phyloP scores from a whole-genome alignment of 805 yeast genomes.

The Sugiyamaella valdiviana region DNA sequence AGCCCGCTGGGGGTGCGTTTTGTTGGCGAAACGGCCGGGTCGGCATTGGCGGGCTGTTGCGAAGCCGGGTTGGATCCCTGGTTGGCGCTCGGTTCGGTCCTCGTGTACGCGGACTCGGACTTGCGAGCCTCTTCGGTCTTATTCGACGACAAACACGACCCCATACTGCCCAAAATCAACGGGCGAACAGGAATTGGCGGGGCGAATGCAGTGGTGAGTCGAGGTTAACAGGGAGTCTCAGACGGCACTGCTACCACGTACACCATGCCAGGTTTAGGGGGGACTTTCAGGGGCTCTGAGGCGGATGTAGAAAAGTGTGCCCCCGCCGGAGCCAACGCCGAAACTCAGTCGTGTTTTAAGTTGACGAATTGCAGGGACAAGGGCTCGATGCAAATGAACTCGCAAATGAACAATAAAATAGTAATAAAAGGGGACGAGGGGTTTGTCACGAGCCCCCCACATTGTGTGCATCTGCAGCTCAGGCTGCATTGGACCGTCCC shows the following conservation, averaged over 20 bases:
- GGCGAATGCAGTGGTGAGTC: too few relatives aligned
- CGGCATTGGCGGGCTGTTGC: background rate
- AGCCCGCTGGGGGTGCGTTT: background rate
- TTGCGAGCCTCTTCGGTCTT: background rate
- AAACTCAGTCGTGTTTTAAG: background rate
- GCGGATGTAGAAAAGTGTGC: background rate
- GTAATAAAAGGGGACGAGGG: too few relatives aligned
- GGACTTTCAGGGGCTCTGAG: background rate
- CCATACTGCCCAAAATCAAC: background rate
- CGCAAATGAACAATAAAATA: background rate
- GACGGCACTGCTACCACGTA: too few relatives aligned
- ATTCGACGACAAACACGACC: conserved; percentile 1
- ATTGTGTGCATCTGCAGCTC: too few relatives aligned
- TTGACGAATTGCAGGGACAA: background rate
- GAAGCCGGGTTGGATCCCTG: background rate
- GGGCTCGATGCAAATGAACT: too few relatives aligned
- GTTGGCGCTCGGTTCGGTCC: background rate
- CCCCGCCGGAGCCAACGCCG: background rate
- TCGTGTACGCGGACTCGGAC: background rate
- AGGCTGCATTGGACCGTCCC: too few relatives aligned
- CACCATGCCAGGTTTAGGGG: background rate
- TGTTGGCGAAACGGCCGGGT: too few relatives aligned
- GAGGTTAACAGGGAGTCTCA: too few relatives aligned
- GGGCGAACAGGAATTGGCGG: too few relatives aligned
- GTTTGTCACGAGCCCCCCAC: too few relatives aligned